phyloP scores from a whole-genome alignment of 2,329 filamentous ascomycete genomes.

The Sporothrix luriei region DNA sequence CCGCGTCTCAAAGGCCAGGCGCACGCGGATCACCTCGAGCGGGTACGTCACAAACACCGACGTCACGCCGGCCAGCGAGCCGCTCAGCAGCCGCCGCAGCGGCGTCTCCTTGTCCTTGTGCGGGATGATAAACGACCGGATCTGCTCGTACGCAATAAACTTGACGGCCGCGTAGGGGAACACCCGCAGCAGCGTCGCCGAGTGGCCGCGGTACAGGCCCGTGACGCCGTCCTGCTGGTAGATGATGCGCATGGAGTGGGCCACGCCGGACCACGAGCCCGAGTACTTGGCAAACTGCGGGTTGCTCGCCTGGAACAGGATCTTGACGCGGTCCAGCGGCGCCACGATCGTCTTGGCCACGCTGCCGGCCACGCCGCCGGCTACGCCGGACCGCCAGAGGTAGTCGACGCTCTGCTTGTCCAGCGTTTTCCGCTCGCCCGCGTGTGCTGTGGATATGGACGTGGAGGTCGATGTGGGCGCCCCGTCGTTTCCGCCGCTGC shows the following conservation, averaged over 20 bases:
- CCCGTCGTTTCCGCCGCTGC: constrained; percentile 25
- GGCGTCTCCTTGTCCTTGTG: constrained; percentile 75
- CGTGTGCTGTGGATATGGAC: constrained; percentile 44
- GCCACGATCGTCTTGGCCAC: constrained; percentile 94
- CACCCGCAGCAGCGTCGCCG: constrained; percentile 87
- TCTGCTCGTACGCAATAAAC: constrained; percentile 96
- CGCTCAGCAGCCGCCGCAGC: constrained; percentile 71
- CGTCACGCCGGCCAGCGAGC: constrained; percentile 77
- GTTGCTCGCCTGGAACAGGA: constrained; percentile 94
- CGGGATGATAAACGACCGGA: constrained; percentile 76
- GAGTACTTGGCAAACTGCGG: constrained; percentile 93
- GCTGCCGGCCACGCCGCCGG: constrained; percentile 88
- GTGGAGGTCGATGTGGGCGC: background rate
- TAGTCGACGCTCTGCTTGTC: constrained; percentile 81
- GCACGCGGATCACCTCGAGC: constrained; percentile 87
- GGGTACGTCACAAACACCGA: constrained; percentile 97
- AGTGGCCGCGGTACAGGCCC: constrained; percentile 91
- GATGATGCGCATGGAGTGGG: constrained; percentile 81
- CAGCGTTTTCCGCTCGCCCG: constrained; percentile 52
- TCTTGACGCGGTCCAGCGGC: constrained; percentile 96
- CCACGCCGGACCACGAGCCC: constrained; percentile 82
- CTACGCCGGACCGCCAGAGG: constrained; percentile 77
- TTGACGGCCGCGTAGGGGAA: constrained; percentile 98
- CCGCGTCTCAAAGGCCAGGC: constrained; percentile 92
- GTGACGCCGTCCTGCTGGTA: constrained; percentile 70